Base-by-base conservation (phyloP, 2,329 filamentous ascomycete species). In the Chaetomium sp. region DNA sequence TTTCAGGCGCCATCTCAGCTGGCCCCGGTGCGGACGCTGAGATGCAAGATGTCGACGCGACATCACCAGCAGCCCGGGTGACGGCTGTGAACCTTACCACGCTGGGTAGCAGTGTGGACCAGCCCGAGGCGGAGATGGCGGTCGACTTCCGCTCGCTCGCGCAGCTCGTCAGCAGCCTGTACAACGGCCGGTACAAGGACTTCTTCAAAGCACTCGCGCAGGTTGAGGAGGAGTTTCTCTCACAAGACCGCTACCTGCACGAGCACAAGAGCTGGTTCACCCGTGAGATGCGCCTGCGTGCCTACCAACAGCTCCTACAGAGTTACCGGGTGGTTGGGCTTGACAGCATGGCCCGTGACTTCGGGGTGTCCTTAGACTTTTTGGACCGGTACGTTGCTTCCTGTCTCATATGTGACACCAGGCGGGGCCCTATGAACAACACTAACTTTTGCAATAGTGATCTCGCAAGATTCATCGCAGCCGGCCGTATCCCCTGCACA, bases 201-300 rank as follows among this genome's bases (percentile, higher is more conserved):
- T 97, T 97, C 78, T 99, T 99, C 78, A 81, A 86, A 64, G 89
- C 91, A 5, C 80, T 99, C 34, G 91, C 89, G 27, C 81, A 85
- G 9, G 94, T 97, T 1, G 94, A 99, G 76, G 90, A 95, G 72
- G 86, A 87, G 66, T 99, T 99, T 79, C 79, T 99, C 62, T 91
- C 85, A 64, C 89, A 94, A 70, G 94, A 99, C 70, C 88, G 94
- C 57, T 96, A 97, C 74, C 81, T 99, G 55, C 87, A 91, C 69
- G 94, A 99, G 79, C 94, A 99, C 77, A 89, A 89, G 71, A 86
- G 85, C 68, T 99, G 94, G 92, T 97, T 94, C 71, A 92, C 99
- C 65, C 88, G 94, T 51, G 94, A 99, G 79, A 99, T 99, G 94
- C 86, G 94, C 56, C 82, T 97, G 62, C 86, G 92, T 57, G 92